These are phyloP conservation scores for Cystoderma amianthinum DNA, from an alignment of 768 basidiomycete species.

Conservation along the genomic window DNA sequence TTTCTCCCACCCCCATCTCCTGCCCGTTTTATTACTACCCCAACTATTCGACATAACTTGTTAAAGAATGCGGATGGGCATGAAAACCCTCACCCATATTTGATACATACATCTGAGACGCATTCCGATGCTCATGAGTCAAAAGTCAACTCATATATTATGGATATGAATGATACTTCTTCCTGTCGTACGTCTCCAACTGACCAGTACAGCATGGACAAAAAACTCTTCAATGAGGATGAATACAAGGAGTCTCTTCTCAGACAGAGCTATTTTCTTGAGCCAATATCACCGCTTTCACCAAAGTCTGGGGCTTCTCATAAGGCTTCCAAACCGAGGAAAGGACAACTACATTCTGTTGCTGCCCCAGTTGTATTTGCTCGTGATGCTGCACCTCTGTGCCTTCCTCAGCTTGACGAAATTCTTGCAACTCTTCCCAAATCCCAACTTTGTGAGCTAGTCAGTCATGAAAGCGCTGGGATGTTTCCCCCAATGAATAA, in stretches of 20 bases:
- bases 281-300: background rate
- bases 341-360: constrained; percentile 15
- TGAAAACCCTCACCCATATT: too few species aligned
- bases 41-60: too few species aligned
- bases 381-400: constrained; percentile 49
- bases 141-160: background rate
- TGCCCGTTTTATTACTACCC: background rate
- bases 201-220: background rate
- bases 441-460: constrained; percentile 30
- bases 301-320: background rate
- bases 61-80: too few species aligned
- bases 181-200: too few species aligned
- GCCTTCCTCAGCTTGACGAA: constrained; percentile 55
- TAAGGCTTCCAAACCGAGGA: background rate
- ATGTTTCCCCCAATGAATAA: constrained; percentile 65
- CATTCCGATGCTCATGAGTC: background rate
- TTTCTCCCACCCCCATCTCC: background rate
- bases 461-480: constrained; percentile 9
- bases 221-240: background rate
- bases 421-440: constrained; percentile 42
- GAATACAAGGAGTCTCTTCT: background rate
- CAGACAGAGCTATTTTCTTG: background rate
- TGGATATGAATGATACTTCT: background rate
- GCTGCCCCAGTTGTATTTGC: constrained; percentile 53
- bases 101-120: too few species aligned